These are phyloP conservation scores for Cyanidioschyzon merolae DNA, from an alignment of 23 red algal species.

Conservation along the genomic window DNA sequence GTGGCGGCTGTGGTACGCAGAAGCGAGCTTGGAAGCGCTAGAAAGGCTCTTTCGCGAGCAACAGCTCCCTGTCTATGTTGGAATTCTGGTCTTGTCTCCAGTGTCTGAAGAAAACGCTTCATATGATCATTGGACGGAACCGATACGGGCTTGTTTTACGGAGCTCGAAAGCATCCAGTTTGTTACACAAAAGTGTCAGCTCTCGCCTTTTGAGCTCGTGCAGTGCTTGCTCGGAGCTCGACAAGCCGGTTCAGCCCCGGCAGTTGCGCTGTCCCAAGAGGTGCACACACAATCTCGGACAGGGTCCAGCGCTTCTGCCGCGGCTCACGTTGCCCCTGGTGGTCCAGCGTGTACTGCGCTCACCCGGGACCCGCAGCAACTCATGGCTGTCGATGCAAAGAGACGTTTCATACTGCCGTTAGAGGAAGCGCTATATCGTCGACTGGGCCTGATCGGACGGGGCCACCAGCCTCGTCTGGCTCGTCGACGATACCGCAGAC, in stretches of 20 bases:
- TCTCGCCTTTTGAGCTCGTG: not conserved
- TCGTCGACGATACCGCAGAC: not conserved
- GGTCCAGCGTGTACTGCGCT: too few species aligned
- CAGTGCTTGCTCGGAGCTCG: too few species aligned
- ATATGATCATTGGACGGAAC: too few species aligned
- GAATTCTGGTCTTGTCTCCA: not conserved
- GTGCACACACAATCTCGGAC: too few species aligned
- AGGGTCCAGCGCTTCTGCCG: too few species aligned
- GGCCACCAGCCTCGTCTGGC: not conserved
- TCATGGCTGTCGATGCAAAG: too few species aligned
- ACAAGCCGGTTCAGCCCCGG: too few species aligned
- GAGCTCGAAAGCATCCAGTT: not conserved
- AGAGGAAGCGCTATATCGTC: not conserved
- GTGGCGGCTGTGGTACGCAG: not conserved
- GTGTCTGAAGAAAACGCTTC: too few species aligned
- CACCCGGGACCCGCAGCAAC: too few species aligned
- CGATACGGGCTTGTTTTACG: too few species aligned
- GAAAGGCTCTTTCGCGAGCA: not conserved
- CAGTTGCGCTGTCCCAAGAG: too few species aligned
- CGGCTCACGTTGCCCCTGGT: too few species aligned
- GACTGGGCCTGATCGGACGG: slow-evolving; percentile 3
- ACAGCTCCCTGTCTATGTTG: not conserved
- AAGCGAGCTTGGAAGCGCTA: not conserved
- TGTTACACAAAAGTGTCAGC: not conserved
- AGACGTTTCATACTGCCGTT: not conserved